A percentile compares a stretch with the other conserved stretches of the same genome.
Conservation (phyloP, 1,284 basidiomycete genomes). For the Chiua sp. region DNA sequence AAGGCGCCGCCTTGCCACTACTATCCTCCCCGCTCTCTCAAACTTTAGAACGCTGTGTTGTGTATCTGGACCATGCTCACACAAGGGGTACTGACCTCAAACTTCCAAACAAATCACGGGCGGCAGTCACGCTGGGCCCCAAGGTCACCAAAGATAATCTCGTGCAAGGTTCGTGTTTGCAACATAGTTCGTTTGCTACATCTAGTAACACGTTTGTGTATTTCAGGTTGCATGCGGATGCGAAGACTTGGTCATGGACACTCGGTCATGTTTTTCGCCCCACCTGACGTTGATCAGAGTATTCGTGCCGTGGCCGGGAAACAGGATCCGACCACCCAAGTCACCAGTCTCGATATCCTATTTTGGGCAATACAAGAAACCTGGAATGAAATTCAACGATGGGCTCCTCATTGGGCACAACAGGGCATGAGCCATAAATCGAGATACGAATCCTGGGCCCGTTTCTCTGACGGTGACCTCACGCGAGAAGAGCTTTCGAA, state of each 20-base stretch:
- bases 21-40: constrained; percentile 46
- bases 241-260: constrained; percentile 52
- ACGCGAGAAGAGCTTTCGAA: too few relatives aligned
- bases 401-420: constrained; percentile 48
- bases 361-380: constrained; percentile 50
- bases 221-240: constrained; percentile 50
- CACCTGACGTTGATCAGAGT: constrained; percentile 45
- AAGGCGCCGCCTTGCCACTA: constrained; percentile 43
- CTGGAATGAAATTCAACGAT: constrained; percentile 39
- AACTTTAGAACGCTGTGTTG: constrained; percentile 46
- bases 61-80: constrained; percentile 61
- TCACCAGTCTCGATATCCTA: constrained; percentile 41
- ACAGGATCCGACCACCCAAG: too few relatives aligned
- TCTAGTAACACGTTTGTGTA: too few relatives aligned
- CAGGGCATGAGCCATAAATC: constrained; percentile 45
- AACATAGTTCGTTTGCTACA: too few relatives aligned
- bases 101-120: constrained; percentile 46
- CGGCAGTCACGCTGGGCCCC: constrained; percentile 55
- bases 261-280: constrained; percentile 52
- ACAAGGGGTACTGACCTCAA: constrained; percentile 60
- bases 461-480: too few relatives aligned
- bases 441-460: too few relatives aligned
- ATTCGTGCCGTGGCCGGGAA: constrained; percentile 39
- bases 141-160: constrained; percentile 57
- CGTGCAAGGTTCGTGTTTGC: constrained; percentile 47